phyloP scores from a whole-genome alignment of 805 yeast species.

The Kuraishia piskuri region DNA sequence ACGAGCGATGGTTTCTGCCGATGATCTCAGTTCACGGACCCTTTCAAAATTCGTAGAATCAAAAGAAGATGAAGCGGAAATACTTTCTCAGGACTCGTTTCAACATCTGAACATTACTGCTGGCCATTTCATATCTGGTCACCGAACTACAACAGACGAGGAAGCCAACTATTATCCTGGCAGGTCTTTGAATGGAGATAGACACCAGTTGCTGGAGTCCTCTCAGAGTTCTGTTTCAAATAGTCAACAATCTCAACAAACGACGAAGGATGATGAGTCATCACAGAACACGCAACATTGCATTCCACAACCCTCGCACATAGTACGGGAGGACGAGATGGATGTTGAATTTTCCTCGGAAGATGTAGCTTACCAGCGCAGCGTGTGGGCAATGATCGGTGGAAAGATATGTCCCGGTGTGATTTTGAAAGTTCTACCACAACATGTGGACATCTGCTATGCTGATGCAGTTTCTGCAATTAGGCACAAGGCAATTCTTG shows the following conservation, averaged over 20 bases:
- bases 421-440: conserved; percentile 2
- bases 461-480: conserved; percentile 5
- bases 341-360: not conserved
- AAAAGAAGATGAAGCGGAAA: not conserved
- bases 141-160: not conserved
- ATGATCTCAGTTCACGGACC: not conserved
- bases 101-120: not conserved
- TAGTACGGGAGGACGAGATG: not conserved
- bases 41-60: not conserved
- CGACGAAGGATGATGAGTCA: not conserved
- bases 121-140: not conserved
- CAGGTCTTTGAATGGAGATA: not conserved
- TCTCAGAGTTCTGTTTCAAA: not conserved
- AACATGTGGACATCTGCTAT: conserved; percentile 4
- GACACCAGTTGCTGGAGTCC: not conserved
- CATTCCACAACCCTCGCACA: not conserved
- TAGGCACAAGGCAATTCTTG: conserved; percentile 24
- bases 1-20: not conserved
- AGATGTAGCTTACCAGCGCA: not conserved
- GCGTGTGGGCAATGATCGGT: conserved; percentile 10
- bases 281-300: not conserved
- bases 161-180: not conserved
- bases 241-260: not conserved
- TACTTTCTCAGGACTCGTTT: conserved; percentile 1
- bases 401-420: conserved; percentile 6